Percentiles rank a stretch among this genome's conserved stretches.
Conservation (phyloP, 441 rosid species). For the Gossypium trilobum region DNA sequence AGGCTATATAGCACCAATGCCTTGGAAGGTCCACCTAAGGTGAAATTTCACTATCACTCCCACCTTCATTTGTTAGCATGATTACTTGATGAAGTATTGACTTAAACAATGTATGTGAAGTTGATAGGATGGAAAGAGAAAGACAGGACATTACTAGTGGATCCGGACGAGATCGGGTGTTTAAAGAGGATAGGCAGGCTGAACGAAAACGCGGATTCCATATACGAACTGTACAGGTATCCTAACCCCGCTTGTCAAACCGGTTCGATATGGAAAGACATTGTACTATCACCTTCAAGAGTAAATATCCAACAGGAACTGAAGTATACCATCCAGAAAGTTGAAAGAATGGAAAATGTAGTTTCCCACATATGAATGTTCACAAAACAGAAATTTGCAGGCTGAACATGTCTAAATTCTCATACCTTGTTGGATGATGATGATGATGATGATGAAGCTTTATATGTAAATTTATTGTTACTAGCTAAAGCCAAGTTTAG, state of each 20-base stretch:
- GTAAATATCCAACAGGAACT: conserved; percentile 79
- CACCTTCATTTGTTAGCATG: not conserved
- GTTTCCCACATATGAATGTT: conserved; percentile 15
- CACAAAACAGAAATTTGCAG: conserved; percentile 6
- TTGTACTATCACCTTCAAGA: conserved; percentile 81
- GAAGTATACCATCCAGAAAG: conserved; percentile 69
- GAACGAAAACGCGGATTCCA: conserved; percentile 75
- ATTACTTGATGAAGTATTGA: conserved; percentile 11
- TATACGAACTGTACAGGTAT: conserved; percentile 56
- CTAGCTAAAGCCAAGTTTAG: conserved; percentile 2
- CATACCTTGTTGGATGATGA: conserved; percentile 5
- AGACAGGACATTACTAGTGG: conserved; percentile 80
- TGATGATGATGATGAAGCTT: conserved; percentile 1
- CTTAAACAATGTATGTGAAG: conserved; percentile 33
- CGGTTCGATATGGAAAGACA: conserved; percentile 95
- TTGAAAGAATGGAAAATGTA: conserved; percentile 37
- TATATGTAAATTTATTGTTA: conserved; percentile 9
- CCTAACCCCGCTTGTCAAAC: conserved; percentile 64
- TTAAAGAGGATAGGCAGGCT: conserved; percentile 57
- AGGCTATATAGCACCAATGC: conserved; percentile 80
- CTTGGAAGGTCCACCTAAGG: conserved; percentile 90
- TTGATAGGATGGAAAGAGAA: conserved; percentile 96
- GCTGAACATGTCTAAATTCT: conserved; percentile 2
- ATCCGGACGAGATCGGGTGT: conserved; percentile 78
- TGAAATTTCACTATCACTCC: conserved; percentile 11